Base-by-base conservation (phyloP, 2,329 filamentous ascomycete genomes). In the Paraphaeosphaeria sporulosa region DNA sequence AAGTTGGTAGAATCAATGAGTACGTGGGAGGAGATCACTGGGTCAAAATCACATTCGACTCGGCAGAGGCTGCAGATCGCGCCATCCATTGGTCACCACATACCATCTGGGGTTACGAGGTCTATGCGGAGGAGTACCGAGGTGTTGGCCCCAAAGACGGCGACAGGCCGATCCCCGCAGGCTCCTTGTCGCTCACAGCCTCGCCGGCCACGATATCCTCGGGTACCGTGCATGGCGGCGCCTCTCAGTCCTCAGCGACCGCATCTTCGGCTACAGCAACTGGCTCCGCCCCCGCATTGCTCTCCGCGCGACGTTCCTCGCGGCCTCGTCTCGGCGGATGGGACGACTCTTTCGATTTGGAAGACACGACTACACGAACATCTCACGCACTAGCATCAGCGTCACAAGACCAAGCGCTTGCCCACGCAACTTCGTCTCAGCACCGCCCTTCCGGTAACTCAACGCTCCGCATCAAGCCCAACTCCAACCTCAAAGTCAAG, bases 11-110 rank as follows among this genome's bases (percentile, higher is more conserved):
- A 76, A 92, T 94, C 72, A 93, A 94, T 78, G 87, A 85, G 62
- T 93, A 92, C 63, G 90, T 90, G 48, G 91, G 93, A 52, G 94
- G 94, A 46, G 86, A 91, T 68, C 92, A 97, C 81, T 98, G 94
- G 94, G 93, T 97, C 63, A 85, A 84, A 62, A 79, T 85, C 57
- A 85, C 83, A 1, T 85, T 84, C 61, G 80, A 83, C 65, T 81
- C 79, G 4, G 76, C 79, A 19, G 78, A 81, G 62, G 80, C 82
- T 2, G 82, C 82, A 0, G 83, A 84, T 61, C 72, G 80, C 59
- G 83, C 82, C 23, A 80, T 79, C 63, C 78, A 82, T 59, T 77
- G 79, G 60, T 80, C 77, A 34, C 82, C 82, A 9, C 81, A 83
- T 61, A 75, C 72, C 55, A 77, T 84, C 51, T 79, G 81, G 57